phyloP scores from a whole-genome alignment of 345 rosid species.

The Geranium brycei region DNA sequence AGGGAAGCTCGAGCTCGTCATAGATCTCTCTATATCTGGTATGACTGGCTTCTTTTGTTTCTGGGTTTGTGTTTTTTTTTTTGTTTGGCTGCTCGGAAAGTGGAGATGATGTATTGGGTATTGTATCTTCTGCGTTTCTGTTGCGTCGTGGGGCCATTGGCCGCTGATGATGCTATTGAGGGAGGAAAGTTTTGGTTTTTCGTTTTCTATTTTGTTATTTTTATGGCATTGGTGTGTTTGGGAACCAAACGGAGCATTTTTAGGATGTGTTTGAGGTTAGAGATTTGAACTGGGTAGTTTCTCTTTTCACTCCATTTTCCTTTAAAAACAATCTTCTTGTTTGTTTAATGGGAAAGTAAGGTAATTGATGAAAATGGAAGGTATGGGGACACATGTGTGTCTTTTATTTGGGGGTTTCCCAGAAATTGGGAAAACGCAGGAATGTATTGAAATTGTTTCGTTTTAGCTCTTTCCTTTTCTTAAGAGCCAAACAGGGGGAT shows the following conservation, averaged over 20 bases:
- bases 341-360: not conserved
- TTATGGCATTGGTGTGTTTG: not conserved
- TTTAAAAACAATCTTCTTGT: not conserved
- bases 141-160: not conserved
- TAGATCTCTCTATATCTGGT: not conserved
- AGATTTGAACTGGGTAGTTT: not conserved
- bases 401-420: not conserved
- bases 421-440: no score
- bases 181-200: no score
- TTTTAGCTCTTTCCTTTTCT: not conserved
- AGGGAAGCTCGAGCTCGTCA: not conserved
- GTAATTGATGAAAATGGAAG: not conserved
- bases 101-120: not conserved
- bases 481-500: not conserved
- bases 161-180: not conserved
- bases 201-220: no score
- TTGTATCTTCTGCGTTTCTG: not conserved
- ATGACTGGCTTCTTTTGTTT: not conserved
- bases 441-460: not conserved
- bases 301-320: not conserved
- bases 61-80: not conserved
- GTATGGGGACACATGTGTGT: not conserved
- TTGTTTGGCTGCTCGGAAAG: not conserved
- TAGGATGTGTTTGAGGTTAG: not conserved
- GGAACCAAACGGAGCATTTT: not conserved